Evolutionary conservation across 208 protist genomes (phyloP).

Genomic region (Acanthamoeba sp.): DNA sequence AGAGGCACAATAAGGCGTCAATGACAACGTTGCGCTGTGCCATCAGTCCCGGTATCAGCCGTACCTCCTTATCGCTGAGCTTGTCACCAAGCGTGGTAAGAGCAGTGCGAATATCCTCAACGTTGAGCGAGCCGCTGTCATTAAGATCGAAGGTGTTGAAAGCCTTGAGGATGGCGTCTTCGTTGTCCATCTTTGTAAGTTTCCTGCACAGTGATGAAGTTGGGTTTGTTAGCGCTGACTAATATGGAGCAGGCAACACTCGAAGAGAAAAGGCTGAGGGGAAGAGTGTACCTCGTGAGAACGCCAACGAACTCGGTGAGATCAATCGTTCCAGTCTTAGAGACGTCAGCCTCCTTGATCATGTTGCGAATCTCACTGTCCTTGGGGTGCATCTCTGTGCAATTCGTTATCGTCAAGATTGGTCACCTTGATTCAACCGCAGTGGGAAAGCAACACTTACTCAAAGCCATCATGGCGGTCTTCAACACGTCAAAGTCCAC

Average conservation of each 20-base stretch:
- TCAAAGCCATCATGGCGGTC: slow-evolving; percentile 63
- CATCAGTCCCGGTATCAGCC: neutral
- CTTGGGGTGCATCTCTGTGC: slow-evolving; percentile 64
- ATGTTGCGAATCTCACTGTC: slow-evolving; percentile 62
- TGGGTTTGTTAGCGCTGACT: too few species aligned
- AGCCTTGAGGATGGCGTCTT: too few species aligned
- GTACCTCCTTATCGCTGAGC: slow-evolving; percentile 71
- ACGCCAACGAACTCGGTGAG: slow-evolving; percentile 68
- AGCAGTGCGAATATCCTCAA: slow-evolving; percentile 38
- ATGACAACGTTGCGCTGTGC: neutral
- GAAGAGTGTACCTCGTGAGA: neutral
- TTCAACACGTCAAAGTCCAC: slow-evolving; percentile 62
- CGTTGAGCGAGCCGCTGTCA: slow-evolving; percentile 12
- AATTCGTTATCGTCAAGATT: neutral
- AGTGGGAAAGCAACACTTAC: too few species aligned
- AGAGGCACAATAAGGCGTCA: neutral
- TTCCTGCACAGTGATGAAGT: neutral
- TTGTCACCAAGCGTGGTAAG: slow-evolving; percentile 60
- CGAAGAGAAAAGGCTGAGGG: neutral
- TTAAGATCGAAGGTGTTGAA: too few species aligned
- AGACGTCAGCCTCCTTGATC: slow-evolving; percentile 72
- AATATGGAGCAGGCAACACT: neutral
- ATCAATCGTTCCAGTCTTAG: slow-evolving; percentile 71
- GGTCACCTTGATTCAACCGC: too few species aligned
- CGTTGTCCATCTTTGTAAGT: too few species aligned